Evolutionary conservation across 352 stramenopile species (phyloP), one percentile per base, ranked within the genome.

Genomic region (Phytophthora hibernalis): DNA sequence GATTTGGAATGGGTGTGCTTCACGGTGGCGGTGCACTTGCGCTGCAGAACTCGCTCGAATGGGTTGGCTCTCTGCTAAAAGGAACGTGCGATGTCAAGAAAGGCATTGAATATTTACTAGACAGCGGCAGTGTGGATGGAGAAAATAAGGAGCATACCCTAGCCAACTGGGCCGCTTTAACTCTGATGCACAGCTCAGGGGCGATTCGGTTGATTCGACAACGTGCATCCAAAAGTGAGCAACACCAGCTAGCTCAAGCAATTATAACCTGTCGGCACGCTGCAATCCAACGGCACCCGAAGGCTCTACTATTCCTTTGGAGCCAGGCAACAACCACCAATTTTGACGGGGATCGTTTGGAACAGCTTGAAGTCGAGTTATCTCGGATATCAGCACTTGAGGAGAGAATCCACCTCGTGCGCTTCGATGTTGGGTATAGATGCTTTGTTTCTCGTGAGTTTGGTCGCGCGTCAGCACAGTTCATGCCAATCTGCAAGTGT

Each of bases 221-320:
- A 15, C 35, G 35, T 18, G 51, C 60, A 2, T 11, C 18, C 26
- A 56, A 63, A 24, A 45, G 11, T 35, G 31, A 59, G 21, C 54
- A 52, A 53, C 53, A 53, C 18, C 37, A 54, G 16, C 8, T 66
- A 24, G 31, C 38, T 28, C 47, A 11, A 52, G 12, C 24, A 21
- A 60, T 67, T 20, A 21, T 2, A 16, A 43, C 5, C 11, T 51
- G 54, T 26, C 74, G 72, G 15, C 60, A 42, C 11, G 37, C 58
- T 9, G 61, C 35, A 15, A 33, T 77, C 12, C 38, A 68, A 40
- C 52, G 65, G 5, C 74, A 72, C 18, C 75, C 75, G 2, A 45
- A 65, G 24, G 62, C 65, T n/a, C 43, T 83, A 3, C n/a, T 83
- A 15, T 76, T 80, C n/a, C 65, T 77, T 6, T 83, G 75, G 75